Evolutionary conservation across 2,329 filamentous ascomycete genomes (phyloP).

Genomic region (Monilinia laxa): DNA sequence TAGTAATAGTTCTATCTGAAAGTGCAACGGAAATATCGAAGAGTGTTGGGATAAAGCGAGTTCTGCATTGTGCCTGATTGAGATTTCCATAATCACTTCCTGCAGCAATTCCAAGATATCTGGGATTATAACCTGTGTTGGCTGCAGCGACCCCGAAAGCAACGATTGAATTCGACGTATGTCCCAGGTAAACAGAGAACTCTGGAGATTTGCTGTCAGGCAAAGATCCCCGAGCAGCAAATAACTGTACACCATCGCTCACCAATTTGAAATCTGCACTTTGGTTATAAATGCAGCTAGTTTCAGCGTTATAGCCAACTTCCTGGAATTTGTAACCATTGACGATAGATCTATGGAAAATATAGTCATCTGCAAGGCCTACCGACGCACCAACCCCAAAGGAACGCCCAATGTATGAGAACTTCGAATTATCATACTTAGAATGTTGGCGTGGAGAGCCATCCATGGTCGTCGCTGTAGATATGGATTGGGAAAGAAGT

Average conservation of each 20-base stretch:
- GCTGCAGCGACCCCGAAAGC: conserved; percentile 22
- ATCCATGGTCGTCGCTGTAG: conserved; percentile 2
- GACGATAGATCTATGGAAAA: conserved; percentile 13
- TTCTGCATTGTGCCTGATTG: conserved; percentile 25
- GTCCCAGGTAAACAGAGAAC: conserved; percentile 16
- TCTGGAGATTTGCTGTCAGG: conserved; percentile 21
- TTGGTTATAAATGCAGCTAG: conserved; percentile 43
- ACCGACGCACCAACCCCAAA: conserved; percentile 13
- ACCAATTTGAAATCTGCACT: conserved; percentile 23
- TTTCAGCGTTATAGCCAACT: conserved; percentile 39
- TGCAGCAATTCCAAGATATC: conserved; percentile 20
- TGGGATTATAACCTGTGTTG: neutral
- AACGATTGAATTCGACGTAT: conserved; percentile 10
- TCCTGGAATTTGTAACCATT: conserved; percentile 41
- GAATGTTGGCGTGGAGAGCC: conserved; percentile 4
- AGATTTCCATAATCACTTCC: conserved; percentile 22
- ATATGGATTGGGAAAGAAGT: neutral
- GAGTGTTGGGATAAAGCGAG: conserved; percentile 8
- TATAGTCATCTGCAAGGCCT: conserved; percentile 10
- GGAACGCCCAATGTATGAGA: conserved; percentile 4
- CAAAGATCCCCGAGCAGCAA: conserved; percentile 11
- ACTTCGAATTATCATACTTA: conserved; percentile 9
- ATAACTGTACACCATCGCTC: neutral
- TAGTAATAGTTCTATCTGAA: conserved; percentile 12
- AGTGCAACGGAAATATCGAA: conserved; percentile 23